Conservation (phyloP, 352 stramenopile genomes). For the Globisporangium nagaii region DNA sequence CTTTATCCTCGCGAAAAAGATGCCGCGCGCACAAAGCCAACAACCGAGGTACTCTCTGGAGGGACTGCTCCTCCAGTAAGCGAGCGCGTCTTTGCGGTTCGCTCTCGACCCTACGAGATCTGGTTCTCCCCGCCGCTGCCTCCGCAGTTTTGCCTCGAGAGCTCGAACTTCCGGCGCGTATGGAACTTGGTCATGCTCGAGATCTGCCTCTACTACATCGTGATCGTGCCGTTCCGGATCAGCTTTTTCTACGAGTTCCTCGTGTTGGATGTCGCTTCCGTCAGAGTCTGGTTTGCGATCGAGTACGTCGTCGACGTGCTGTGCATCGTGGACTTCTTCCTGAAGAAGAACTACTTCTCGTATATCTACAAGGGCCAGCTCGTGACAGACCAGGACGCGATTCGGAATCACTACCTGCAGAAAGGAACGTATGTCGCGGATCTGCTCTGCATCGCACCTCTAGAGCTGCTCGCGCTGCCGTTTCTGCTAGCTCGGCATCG, state of each 20-base stretch:
- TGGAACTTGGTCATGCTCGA: slow-evolving; percentile 26
- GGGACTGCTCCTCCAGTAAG: too few relatives aligned
- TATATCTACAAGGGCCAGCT: slow-evolving; percentile 28
- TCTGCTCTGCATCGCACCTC: slow-evolving; percentile 19
- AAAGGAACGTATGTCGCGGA: slow-evolving; percentile 29
- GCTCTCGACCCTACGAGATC: slow-evolving; percentile 25
- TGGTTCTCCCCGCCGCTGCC: slow-evolving; percentile 23
- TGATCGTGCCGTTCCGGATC: slow-evolving; percentile 27
- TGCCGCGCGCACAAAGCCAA: not conserved
- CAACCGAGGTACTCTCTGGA: too few relatives aligned
- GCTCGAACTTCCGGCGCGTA: slow-evolving; percentile 15
- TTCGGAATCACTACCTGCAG: slow-evolving; percentile 24
- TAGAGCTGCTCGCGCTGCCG: slow-evolving; percentile 17
- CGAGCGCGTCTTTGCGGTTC: too few relatives aligned
- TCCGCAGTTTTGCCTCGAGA: slow-evolving; percentile 20
- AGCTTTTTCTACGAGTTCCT: slow-evolving; percentile 24
- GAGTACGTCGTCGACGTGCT: slow-evolving; percentile 33
- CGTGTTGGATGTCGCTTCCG: not conserved
- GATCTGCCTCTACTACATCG: slow-evolving; percentile 24
- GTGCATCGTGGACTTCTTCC: slow-evolving; percentile 25
- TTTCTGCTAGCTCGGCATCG: slow-evolving; percentile 2
- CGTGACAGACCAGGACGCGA: slow-evolving; percentile 15
- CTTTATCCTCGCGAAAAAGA: not conserved
- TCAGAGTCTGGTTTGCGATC: slow-evolving; percentile 31
- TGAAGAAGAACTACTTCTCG: slow-evolving; percentile 24